A percentile compares a stretch with the other conserved stretches of the same genome.
Evolutionary conservation across 345 rosid genomes (phyloP).

Genomic region (Pelargonium nanum): DNA sequence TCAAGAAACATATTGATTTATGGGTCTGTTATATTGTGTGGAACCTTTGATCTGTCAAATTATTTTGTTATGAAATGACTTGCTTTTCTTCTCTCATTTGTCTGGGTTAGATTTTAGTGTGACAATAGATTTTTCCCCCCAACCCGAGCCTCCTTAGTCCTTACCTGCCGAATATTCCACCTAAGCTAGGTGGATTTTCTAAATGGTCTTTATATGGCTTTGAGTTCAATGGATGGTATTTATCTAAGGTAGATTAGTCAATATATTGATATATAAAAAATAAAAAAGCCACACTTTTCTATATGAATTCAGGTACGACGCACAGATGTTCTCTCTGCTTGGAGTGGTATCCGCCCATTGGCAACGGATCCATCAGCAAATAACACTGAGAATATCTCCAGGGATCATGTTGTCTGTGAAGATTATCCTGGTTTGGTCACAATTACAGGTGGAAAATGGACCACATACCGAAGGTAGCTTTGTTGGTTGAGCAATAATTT

Average conservation of each 20-base stretch:
- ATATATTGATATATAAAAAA: neutral
- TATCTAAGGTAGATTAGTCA: no score
- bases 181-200: neutral
- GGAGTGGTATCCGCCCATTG: conserved; percentile 99
- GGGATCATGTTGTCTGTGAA: conserved; percentile 89
- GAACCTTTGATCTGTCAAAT: no score
- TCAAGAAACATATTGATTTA: no score
- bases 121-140: no score
- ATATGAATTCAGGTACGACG: conserved; percentile 62
- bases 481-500: neutral
- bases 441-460: conserved; percentile 99
- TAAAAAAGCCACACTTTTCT: no score
- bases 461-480: conserved; percentile 81
- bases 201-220: neutral
- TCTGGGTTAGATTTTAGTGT: no score
- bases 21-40: no score
- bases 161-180: no score
- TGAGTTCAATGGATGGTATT: neutral
- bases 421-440: conserved; percentile 91
- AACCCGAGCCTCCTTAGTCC: no score
- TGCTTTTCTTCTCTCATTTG: no score
- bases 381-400: conserved; percentile 89
- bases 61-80: no score
- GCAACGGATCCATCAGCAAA: conserved; percentile 82
- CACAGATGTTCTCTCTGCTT: conserved; percentile 89